A percentile compares a stretch with the other conserved stretches of the same genome.
These are phyloP conservation scores for Hyphodiscus sp. DNA, from an alignment of 2,329 filamentous ascomycete species.

Conservation along the genomic window DNA sequence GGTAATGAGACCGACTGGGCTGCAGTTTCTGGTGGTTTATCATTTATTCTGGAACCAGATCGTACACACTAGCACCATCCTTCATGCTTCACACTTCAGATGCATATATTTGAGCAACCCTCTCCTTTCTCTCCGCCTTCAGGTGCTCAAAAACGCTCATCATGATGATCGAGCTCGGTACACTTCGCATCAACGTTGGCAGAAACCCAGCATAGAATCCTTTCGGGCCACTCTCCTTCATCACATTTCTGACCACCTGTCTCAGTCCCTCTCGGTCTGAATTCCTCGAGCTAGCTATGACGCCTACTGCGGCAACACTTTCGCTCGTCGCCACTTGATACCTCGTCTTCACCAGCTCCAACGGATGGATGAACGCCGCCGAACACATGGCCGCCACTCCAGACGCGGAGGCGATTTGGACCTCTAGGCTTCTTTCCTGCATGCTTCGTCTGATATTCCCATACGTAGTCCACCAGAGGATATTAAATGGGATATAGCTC, in stretches of 20 bases:
- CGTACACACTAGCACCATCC: too few relatives aligned
- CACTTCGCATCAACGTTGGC: conserved; percentile 14
- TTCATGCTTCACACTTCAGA: too few relatives aligned
- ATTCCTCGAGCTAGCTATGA: conserved; percentile 3
- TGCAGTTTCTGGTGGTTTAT: too few relatives aligned
- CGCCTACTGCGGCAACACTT: conserved; percentile 11
- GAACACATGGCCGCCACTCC: conserved; percentile 1
- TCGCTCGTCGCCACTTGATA: conserved; percentile 20
- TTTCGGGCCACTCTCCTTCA: conserved; percentile 12
- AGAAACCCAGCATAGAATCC: conserved; percentile 18
- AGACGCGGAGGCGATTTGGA: conserved; percentile 10
- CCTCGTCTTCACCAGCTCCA: conserved; percentile 19
- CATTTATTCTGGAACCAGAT: too few relatives aligned
- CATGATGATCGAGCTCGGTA: conserved; percentile 20
- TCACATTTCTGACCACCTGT: conserved; percentile 17
- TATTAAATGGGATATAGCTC: conserved; percentile 17
- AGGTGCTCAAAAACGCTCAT: conserved; percentile 19
- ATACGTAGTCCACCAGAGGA: conserved; percentile 19
- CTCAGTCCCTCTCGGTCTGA: conserved; percentile 14
- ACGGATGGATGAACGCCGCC: conserved; percentile 10
- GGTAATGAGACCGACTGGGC: too few relatives aligned
- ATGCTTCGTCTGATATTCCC: conserved; percentile 14
- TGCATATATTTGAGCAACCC: too few relatives aligned
- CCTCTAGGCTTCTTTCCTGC: conserved; percentile 5
- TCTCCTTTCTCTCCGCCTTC: conserved; percentile 7